phyloP scores from a whole-genome alignment of 2,329 filamentous ascomycete genomes.

The Shiraia bambusicola region DNA sequence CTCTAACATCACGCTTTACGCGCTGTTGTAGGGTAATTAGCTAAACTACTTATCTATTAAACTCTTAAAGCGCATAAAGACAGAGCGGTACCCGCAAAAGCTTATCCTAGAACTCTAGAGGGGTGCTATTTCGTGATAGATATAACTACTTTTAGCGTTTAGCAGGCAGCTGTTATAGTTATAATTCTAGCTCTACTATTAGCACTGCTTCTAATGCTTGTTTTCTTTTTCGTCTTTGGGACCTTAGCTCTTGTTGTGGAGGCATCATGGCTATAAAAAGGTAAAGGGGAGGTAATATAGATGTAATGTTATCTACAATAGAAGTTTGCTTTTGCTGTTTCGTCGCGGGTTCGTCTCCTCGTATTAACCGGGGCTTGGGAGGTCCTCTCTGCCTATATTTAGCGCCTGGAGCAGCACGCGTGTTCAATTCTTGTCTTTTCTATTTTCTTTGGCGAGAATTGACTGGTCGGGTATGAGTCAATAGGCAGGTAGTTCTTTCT shows the following conservation, averaged over 20 bases:
- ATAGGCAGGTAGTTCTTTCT: no score
- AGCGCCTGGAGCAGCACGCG: no score
- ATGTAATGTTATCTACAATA: no score
- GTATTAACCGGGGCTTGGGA: no score
- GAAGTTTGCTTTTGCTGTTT: no score
- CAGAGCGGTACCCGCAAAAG: constrained; percentile 13
- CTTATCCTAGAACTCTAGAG: constrained; percentile 14
- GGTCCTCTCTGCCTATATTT: no score
- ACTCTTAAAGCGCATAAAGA: constrained; percentile 13
- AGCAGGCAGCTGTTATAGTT: constrained; percentile 5
- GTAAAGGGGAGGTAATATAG: constrained; percentile 7
- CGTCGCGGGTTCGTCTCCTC: no score
- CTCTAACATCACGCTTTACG: constrained; percentile 2
- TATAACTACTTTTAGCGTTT: constrained; percentile 10
- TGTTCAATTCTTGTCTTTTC: no score
- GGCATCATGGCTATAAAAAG: constrained; percentile 6
- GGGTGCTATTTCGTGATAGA: constrained; percentile 5
- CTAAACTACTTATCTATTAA: constrained; percentile 9
- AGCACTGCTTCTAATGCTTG: constrained; percentile 9
- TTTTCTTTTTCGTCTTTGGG: constrained; percentile 13
- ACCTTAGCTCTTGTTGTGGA: constrained; percentile 5
- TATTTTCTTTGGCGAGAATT: no score
- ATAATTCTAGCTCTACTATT: no score
- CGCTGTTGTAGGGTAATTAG: constrained; percentile 4
- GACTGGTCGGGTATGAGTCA: no score